Evolutionary conservation across 768 basidiomycete species (phyloP), one percentile per base, ranked within the genome.

Genomic region (Lentinus tigrinus): DNA sequence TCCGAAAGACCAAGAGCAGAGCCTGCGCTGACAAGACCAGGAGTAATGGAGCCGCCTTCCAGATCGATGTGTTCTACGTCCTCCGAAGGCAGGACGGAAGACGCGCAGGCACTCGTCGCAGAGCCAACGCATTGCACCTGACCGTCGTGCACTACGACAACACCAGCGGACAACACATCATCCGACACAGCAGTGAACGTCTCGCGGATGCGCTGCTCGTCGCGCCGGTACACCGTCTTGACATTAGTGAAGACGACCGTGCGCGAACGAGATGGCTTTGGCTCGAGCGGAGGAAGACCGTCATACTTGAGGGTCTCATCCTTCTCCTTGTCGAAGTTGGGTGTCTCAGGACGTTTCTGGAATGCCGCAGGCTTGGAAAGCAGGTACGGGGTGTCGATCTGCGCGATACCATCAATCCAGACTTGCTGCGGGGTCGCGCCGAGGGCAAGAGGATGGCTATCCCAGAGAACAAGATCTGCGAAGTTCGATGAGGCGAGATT

Each of bases 351-450:
- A 1, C 73, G 72, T 8, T 73, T 61, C 63, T 93, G 90, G 60
- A 82, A 75, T 7, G 70, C 54, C 1, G 60, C 47, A 0, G 88
- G 83, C 67, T 95, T 94, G 49, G 72, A 47, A 38, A 78, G 68
- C 17, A 80, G 69, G 62, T 77, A 68, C 3, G 85, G 78, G 3
- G 72, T 66, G 44, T 74, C 65, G 2, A 88, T 64, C 65, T 95
- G 93, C 0, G 88, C 67, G 48, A 94, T 87, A 3, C 93, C 93
- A 65, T 95, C 93, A 58, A 94, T 91, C 73, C 81, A 92, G 9
- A 91, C 89, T 74, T 93, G 91, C 49, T 79, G 77, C 4, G 91
- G 91, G 0, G 90, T 85, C 21, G 91, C 89, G 21, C 89, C 89
- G 11, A 94, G 75, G 1, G 83, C 75, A 16, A 95, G 78, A 1